A percentile compares a stretch with the other conserved stretches of the same genome.
Conservation (phyloP, 1,284 basidiomycete genomes). For the Pholiota adiposa region DNA sequence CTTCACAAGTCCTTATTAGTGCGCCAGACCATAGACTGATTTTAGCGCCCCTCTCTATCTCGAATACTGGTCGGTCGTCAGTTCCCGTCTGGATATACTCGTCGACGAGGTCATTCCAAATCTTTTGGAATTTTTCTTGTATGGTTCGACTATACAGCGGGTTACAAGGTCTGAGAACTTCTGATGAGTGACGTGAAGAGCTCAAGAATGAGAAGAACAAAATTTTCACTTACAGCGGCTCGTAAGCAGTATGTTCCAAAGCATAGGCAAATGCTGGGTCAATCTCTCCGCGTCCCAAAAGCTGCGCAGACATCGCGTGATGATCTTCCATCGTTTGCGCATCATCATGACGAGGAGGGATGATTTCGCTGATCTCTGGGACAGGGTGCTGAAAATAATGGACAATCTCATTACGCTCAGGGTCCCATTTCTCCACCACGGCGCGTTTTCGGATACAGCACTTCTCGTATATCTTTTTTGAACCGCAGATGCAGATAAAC, state of each 20-base stretch:
- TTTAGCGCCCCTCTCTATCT: conserved; percentile 8
- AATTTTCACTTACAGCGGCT: background rate
- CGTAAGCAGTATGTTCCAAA: background rate
- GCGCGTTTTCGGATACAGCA: conserved; percentile 5
- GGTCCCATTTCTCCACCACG: background rate
- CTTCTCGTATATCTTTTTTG: conserved; percentile 1
- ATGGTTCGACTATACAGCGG: background rate
- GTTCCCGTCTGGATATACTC: conserved; percentile 8
- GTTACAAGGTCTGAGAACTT: background rate
- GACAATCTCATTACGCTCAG: background rate
- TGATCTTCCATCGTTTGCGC: background rate
- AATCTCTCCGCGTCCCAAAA: background rate
- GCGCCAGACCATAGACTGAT: conserved; percentile 10
- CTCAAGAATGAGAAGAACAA: background rate
- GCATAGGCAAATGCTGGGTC: background rate
- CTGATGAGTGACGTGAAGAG: background rate
- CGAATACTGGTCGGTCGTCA: conserved; percentile 8
- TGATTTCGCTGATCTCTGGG: no score
- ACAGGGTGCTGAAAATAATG: background rate
- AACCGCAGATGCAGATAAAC: conserved; percentile 12
- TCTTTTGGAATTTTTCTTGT: background rate
- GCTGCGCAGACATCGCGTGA: no score
- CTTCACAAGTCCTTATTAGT: conserved; percentile 3
- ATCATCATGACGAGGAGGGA: no score
- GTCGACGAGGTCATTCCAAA: conserved; percentile 12